Percentiles rank a stretch among this genome's conserved stretches.
Evolutionary conservation across 2,329 filamentous ascomycete genomes (phyloP).

Genomic region (Rhexocercosporidium sp.): DNA sequence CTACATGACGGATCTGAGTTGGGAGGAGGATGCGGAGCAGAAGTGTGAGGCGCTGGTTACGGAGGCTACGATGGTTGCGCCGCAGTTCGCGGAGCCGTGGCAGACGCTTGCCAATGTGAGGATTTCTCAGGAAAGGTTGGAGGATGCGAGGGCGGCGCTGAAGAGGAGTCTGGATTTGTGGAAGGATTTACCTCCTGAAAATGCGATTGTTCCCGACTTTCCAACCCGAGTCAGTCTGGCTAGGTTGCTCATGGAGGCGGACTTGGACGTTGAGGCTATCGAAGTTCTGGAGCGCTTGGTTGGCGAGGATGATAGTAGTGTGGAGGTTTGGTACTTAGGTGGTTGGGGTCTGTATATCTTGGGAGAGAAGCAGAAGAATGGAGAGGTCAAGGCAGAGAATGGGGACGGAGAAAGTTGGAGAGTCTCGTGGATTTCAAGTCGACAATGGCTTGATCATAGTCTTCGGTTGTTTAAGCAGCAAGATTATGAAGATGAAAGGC

Average conservation of each 20-base stretch:
- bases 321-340: conserved; percentile 96
- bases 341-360: conserved; percentile 89
- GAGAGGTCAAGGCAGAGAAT: conserved; percentile 42
- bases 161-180: conserved; percentile 81
- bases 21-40: conserved; percentile 87
- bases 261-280: conserved; percentile 83
- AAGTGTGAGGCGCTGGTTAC: conserved; percentile 88
- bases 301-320: conserved; percentile 88
- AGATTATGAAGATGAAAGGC: conserved; percentile 83
- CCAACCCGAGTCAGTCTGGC: conserved; percentile 83
- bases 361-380: conserved; percentile 68
- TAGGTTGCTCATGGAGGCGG: conserved; percentile 86
- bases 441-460: conserved; percentile 83
- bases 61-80: conserved; percentile 85
- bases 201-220: conserved; percentile 81
- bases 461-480: conserved; percentile 78
- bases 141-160: conserved; percentile 82
- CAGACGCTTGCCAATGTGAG: conserved; percentile 94
- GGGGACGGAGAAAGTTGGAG: conserved; percentile 49
- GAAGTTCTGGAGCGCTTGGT: conserved; percentile 84
- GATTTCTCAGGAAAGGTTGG: conserved; percentile 81
- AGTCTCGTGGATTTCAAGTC: conserved; percentile 72
- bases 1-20: conserved; percentile 98
- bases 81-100: conserved; percentile 83
- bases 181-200: conserved; percentile 76